phyloP scores from a whole-genome alignment of 257 asterid genomes.

The Salvia hispanica region DNA sequence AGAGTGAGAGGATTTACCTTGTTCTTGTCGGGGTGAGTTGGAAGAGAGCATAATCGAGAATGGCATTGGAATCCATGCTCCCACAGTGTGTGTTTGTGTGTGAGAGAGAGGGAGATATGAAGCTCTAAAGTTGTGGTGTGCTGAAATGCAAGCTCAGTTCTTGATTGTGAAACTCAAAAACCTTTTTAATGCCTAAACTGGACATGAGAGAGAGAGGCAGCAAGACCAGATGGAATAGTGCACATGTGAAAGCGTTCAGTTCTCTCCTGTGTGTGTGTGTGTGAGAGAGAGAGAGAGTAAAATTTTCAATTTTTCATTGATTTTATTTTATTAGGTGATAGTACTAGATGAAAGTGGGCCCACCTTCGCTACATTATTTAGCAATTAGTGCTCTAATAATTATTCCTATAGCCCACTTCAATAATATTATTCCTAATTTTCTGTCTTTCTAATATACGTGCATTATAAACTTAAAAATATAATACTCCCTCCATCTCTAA shows the following conservation, averaged over 20 bases:
- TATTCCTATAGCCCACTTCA: not conserved
- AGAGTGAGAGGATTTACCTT: slow-evolving; percentile 45
- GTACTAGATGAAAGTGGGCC: slow-evolving; percentile 32
- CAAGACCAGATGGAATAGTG: slow-evolving; percentile 60
- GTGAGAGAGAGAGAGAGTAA: not conserved
- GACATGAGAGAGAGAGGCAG: slow-evolving; percentile 57
- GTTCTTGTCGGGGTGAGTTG: slow-evolving; percentile 92
- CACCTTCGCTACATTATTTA: slow-evolving; percentile 40
- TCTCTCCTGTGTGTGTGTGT: not conserved
- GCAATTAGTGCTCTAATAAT: slow-evolving; percentile 31
- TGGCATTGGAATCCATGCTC: slow-evolving; percentile 58
- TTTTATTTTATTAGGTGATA: slow-evolving; percentile 11
- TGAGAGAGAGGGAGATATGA: not conserved
- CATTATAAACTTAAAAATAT: not conserved
- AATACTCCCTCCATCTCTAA: too few relatives aligned
- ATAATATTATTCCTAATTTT: not conserved
- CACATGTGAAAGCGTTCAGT: slow-evolving; percentile 51
- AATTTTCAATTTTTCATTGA: slow-evolving; percentile 12
- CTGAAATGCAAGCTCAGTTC: slow-evolving; percentile 32
- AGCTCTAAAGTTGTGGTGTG: slow-evolving; percentile 26
- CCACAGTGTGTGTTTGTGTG: not conserved
- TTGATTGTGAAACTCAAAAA: slow-evolving; percentile 47
- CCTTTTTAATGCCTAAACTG: slow-evolving; percentile 50
- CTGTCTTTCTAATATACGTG: not conserved
- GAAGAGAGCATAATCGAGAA: slow-evolving; percentile 79